Percentiles rank a stretch among this genome's conserved stretches.
phyloP scores from a whole-genome alignment of 202 grass and related monocot species.

The Zoysia matrella region DNA sequence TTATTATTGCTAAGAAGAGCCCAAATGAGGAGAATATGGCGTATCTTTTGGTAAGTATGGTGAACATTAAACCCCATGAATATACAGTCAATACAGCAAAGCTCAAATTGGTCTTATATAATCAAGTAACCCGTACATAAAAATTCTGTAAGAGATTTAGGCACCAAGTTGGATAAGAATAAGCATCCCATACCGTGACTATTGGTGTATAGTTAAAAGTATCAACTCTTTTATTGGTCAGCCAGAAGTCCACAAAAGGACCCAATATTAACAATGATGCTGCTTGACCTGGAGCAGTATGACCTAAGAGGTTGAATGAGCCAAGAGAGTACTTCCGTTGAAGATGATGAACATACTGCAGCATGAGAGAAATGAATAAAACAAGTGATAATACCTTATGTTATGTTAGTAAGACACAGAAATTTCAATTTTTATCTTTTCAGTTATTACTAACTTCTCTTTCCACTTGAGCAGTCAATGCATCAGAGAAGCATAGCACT shows the following conservation, averaged over 20 bases:
- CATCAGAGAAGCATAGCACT: neutral
- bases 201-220: slow-evolving; percentile 2
- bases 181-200: neutral
- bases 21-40: too few relatives aligned
- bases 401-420: neutral
- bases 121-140: neutral
- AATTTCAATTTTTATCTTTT: neutral
- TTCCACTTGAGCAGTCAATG: neutral
- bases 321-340: slow-evolving; percentile 5
- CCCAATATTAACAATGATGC: neutral
- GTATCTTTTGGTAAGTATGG: too few relatives aligned
- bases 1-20: too few relatives aligned
- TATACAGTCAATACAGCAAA: neutral
- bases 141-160: neutral
- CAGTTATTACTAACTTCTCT: neutral
- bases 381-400: neutral
- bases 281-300: slow-evolving; percentile 8
- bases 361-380: neutral
- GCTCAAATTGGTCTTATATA: neutral
- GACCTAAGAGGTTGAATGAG: slow-evolving; percentile 3
- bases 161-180: neutral
- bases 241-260: slow-evolving; percentile 6
- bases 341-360: slow-evolving; percentile 9
- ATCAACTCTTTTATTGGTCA: neutral
- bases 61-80: too few relatives aligned